These are phyloP conservation scores for Amauroascus verrucosus DNA, from an alignment of 2,329 filamentous ascomycete species.

Conservation along the genomic window DNA sequence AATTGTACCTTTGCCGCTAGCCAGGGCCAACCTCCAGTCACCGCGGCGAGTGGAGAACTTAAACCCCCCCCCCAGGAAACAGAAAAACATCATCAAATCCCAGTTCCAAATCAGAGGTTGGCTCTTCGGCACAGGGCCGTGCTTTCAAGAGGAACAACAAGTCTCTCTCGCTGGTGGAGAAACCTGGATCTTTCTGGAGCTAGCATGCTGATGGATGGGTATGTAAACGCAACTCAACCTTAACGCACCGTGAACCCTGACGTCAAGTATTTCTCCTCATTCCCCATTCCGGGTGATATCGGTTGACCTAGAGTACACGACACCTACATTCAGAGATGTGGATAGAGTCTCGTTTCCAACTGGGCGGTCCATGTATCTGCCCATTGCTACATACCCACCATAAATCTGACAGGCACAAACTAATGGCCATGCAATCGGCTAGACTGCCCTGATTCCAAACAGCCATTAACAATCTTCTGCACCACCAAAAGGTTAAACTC, in stretches of 20 bases:
- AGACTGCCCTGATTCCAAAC: slow-evolving; percentile 1
- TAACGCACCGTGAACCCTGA: slow-evolving; percentile 1
- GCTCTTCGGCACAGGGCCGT: not conserved
- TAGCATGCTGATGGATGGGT: not conserved
- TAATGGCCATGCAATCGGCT: not conserved
- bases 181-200: not conserved
- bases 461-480: not conserved
- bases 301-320: not conserved
- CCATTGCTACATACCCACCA: not conserved
- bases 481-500: not conserved
- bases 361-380: not conserved
- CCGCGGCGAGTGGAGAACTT: not conserved
- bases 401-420: slow-evolving; percentile 1
- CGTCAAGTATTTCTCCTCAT: not conserved
- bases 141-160: not conserved
- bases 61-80: not conserved
- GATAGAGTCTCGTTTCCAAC: not conserved
- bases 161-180: not conserved
- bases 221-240: slow-evolving; percentile 1
- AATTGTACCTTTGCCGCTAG: not conserved
- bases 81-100: not conserved
- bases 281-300: slow-evolving; percentile 3
- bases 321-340: not conserved
- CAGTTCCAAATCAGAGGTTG: not conserved
- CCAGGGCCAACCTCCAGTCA: not conserved